A percentile compares a stretch with the other conserved stretches of the same genome.
phyloP scores from a whole-genome alignment of 768 basidiomycete species.

The Pilatotrama ljubarskyi region DNA sequence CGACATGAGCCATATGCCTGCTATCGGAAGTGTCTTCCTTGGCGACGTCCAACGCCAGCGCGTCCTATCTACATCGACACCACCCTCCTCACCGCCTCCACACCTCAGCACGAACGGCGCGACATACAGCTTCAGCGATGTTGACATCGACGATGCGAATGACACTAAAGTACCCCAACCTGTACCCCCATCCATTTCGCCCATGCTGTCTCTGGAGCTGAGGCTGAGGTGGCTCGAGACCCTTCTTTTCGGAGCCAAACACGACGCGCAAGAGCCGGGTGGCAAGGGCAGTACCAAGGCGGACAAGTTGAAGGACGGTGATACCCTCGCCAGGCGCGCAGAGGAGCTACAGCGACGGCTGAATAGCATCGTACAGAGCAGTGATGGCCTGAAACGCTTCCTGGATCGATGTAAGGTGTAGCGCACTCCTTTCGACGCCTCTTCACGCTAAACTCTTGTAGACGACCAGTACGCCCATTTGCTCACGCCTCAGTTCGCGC shows the following conservation, averaged over 20 bases:
- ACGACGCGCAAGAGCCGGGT: conserved; percentile 42
- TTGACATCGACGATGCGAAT: conserved; percentile 20
- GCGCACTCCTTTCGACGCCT: conserved; percentile 1
- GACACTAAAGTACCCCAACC: conserved; percentile 10
- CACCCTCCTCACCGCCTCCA: conserved; percentile 46
- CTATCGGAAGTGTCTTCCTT: conserved; percentile 77
- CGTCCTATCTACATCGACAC: conserved; percentile 54
- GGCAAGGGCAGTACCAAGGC: conserved; percentile 31
- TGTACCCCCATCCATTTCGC: conserved; percentile 50
- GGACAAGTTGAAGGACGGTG: conserved; percentile 45
- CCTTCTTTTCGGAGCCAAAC: conserved; percentile 64
- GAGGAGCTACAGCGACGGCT: conserved; percentile 61
- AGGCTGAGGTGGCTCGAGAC: conserved; percentile 82
- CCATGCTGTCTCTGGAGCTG: conserved; percentile 69
- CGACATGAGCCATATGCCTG: conserved; percentile 40
- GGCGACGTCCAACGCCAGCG: conserved; percentile 74
- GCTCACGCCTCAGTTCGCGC: conserved; percentile 73
- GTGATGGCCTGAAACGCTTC: conserved; percentile 74
- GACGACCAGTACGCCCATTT: conserved; percentile 78
- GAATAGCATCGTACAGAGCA: conserved; percentile 57
- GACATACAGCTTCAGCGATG: conserved; percentile 19
- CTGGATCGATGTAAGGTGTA: conserved; percentile 64
- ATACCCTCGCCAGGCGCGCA: conserved; percentile 58
- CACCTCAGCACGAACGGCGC: conserved; percentile 16
- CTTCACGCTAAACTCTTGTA: conserved; percentile 29